Evolutionary conservation across 352 stramenopile genomes (phyloP), one percentile per base, ranked within the genome.

Genomic region (Phytophthora cryptogea): DNA sequence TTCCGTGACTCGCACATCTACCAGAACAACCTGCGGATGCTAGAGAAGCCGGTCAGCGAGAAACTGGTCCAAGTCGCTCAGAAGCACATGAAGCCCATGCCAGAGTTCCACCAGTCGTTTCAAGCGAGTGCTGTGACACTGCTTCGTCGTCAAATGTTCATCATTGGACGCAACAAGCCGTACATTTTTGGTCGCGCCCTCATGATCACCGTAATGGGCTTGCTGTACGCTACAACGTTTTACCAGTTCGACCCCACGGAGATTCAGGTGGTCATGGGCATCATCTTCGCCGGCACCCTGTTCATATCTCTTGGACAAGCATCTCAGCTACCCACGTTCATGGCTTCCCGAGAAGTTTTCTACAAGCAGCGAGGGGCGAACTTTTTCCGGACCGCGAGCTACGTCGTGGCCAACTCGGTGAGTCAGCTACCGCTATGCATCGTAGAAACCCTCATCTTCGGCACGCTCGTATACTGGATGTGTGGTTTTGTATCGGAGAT

Each of bases 31-130:
- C 36, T 89, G 16, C 85, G 81, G 7, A 81, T 97, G 63, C 76
- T 96, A 9, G 80, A 84, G n/a, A 70, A 73, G 8, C 71, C 96
- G 10, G 97, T 66, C 80, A 98, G 63, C 78, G 27, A 97, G 20
- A 66, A 95, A 7, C 78, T 97, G 35, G 30, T 97, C 9, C 62
- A 97, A 20, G 79, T 85, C 55, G 76, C 89, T 9, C 86, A 71
- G 7, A 65, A 70, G 7, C 59, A 79, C 45, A 72, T 82, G 33
- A 55, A 60, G 11, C 33, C 35, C 1, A 80, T 74, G 32, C 59
- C 61, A 4, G 59, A 63, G 46, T 83, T 79, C 41, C 60, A 68
- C 27, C 54, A 68, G 41, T 57, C 55, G 2, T 70, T 70, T 48
- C 55, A 66, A 4, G 48, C 56, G 0, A 68, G 41, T 14, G 64